Conservation (phyloP, 1,139 yeast species). For the Hansenula lynferdii region DNA sequence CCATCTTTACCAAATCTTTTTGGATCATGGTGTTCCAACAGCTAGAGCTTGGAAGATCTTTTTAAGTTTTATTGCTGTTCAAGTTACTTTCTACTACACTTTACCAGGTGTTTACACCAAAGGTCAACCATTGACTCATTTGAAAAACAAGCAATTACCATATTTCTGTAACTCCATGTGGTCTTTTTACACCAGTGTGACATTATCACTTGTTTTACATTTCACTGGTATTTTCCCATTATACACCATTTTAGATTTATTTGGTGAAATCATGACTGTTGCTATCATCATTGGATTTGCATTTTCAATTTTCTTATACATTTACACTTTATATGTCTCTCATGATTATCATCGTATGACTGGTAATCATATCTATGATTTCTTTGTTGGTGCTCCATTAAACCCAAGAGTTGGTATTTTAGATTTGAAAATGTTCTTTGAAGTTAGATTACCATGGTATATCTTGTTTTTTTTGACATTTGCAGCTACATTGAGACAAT, state of each 20-base stretch:
- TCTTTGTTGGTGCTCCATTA: conserved; percentile 96
- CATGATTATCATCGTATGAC: conserved; percentile 86
- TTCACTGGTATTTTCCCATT: conserved; percentile 68
- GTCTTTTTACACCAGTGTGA: conserved; percentile 70
- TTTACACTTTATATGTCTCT: conserved; percentile 59
- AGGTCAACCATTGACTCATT: conserved; percentile 87
- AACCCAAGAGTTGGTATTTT: conserved; percentile 92
- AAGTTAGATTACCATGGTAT: conserved; percentile 97
- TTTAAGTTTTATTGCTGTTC: conserved; percentile 63
- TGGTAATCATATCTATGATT: conserved; percentile 84
- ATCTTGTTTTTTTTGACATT: conserved; percentile 75
- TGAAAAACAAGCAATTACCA: conserved; percentile 74
- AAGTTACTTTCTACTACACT: conserved; percentile 72
- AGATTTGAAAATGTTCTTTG: conserved; percentile 95
- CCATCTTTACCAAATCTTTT: conserved; percentile 35
- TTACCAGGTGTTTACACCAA: conserved; percentile 94
- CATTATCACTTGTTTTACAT: conserved; percentile 57
- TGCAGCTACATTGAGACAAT: conserved; percentile 73
- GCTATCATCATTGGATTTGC: conserved; percentile 75
- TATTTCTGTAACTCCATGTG: conserved; percentile 91
- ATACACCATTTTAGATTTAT: conserved; percentile 68
- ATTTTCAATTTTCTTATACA: conserved; percentile 58
- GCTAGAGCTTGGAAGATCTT: conserved; percentile 64
- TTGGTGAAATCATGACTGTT: conserved; percentile 90
- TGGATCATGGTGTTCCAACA: conserved; percentile 66